phyloP scores from a whole-genome alignment of 441 rosid species.

The Bocquillonia castaneifolia region DNA sequence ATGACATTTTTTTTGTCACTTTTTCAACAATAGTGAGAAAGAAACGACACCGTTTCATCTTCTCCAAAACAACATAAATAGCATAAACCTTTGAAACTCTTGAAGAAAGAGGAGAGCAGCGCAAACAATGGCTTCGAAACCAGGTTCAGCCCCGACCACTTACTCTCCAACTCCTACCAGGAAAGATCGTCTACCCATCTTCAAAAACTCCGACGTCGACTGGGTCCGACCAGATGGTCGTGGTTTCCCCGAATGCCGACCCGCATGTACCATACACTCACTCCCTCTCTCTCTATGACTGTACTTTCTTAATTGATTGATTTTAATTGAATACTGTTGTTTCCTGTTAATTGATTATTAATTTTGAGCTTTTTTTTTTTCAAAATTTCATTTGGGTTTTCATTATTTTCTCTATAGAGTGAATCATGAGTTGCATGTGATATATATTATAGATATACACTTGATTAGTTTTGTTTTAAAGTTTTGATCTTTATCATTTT shows the following conservation, averaged over 20 bases:
- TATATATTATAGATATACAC: too few species aligned
- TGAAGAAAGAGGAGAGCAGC: neutral
- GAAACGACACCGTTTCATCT: too few species aligned
- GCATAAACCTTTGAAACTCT: neutral
- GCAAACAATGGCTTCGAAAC: constrained; percentile 46
- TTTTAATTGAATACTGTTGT: too few species aligned
- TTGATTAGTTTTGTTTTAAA: too few species aligned
- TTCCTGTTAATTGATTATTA: too few species aligned
- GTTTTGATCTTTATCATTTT: too few species aligned
- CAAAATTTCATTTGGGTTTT: neutral
- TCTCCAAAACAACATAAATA: too few species aligned
- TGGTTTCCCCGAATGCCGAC: constrained; percentile 79
- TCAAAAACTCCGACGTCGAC: constrained; percentile 52
- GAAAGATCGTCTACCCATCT: constrained; percentile 40
- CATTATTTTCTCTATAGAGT: too few species aligned
- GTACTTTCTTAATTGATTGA: too few species aligned
- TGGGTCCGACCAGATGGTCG: constrained; percentile 95
- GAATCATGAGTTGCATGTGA: too few species aligned
- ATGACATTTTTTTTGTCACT: too few species aligned
- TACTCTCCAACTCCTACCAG: constrained; percentile 50
- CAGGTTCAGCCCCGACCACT: constrained; percentile 47
- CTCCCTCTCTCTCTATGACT: constrained; percentile 1
- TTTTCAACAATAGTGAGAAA: too few species aligned
- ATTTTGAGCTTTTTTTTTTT: neutral
- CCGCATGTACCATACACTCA: constrained; percentile 52